Percentiles rank a stretch among this genome's conserved stretches.
Conservation (phyloP, 371 early-diverging fungal species). For the Syncephalastrum monosporum region DNA sequence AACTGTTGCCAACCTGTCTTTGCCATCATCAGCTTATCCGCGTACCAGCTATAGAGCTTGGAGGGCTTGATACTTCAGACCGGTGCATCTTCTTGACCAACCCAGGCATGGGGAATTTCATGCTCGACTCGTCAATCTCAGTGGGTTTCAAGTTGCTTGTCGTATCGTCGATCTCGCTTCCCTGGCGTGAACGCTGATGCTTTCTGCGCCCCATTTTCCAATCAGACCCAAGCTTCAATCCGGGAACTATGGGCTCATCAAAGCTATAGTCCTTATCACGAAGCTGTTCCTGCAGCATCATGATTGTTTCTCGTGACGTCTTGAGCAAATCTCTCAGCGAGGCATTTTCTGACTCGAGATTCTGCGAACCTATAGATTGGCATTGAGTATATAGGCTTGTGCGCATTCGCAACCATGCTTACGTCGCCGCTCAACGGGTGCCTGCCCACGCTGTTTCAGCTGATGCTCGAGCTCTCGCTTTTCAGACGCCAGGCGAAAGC, state of each 20-base stretch:
- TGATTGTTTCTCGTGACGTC: slow-evolving; percentile 38
- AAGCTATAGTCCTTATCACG: slow-evolving; percentile 19
- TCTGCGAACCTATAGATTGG: slow-evolving; percentile 9
- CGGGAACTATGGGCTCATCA: slow-evolving; percentile 10
- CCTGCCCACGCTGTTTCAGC: slow-evolving; percentile 4
- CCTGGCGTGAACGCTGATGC: too few species aligned
- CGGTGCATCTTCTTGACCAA: not conserved
- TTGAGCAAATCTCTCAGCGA: slow-evolving; percentile 37
- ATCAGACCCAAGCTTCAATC: slow-evolving; percentile 31
- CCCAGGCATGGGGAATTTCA: slow-evolving; percentile 13
- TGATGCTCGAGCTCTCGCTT: slow-evolving; percentile 28
- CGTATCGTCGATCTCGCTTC: too few species aligned
- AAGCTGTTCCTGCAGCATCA: slow-evolving; percentile 36
- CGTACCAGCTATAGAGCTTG: too few species aligned
- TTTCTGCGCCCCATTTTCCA: slow-evolving; percentile 34
- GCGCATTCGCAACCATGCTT: not conserved
- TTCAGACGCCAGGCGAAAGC: slow-evolving; percentile 29
- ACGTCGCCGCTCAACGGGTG: slow-evolving; percentile 2
- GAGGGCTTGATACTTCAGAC: too few species aligned
- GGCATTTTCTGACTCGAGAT: slow-evolving; percentile 39
- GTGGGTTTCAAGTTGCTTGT: too few species aligned
- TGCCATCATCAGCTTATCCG: not conserved
- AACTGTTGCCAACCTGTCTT: not conserved
- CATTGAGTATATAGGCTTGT: not conserved
- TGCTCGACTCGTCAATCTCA: not conserved